Conservation (phyloP, 441 rosid genomes). For the Mallotus japonicus region DNA sequence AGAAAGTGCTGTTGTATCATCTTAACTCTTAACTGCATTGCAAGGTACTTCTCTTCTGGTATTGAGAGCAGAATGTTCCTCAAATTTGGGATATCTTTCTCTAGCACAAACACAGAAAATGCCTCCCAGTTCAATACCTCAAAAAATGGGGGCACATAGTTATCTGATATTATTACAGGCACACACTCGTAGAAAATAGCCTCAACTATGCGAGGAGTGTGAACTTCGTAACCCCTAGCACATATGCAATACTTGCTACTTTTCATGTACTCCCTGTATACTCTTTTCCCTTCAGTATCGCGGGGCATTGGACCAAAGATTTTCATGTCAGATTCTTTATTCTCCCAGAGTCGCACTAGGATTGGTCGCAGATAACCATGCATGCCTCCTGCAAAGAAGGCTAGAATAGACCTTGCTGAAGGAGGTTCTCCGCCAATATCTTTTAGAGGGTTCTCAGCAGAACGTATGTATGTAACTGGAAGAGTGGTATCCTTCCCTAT, state of each 20-base stretch:
- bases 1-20: constrained; percentile 65
- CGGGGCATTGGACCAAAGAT: constrained; percentile 76
- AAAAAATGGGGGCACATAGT: constrained; percentile 84
- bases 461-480: constrained; percentile 73
- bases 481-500: constrained; percentile 72
- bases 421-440: constrained; percentile 68
- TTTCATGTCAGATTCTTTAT: constrained; percentile 75
- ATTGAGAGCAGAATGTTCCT: constrained; percentile 66
- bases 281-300: constrained; percentile 50
- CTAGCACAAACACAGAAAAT: constrained; percentile 69
- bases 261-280: constrained; percentile 76
- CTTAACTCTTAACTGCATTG: constrained; percentile 50
- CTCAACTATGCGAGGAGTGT: constrained; percentile 83
- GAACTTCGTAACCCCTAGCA: constrained; percentile 86
- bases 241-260: constrained; percentile 86
- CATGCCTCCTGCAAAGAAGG: constrained; percentile 90
- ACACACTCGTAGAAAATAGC: constrained; percentile 75
- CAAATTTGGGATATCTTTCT: constrained; percentile 64
- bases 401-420: constrained; percentile 56
- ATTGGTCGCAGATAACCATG: constrained; percentile 79
- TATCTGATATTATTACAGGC: constrained; percentile 83
- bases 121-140: constrained; percentile 80
- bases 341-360: constrained; percentile 64
- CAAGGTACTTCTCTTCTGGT: constrained; percentile 56
- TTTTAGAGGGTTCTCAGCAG: constrained; percentile 51